Evolutionary conservation across 2,329 filamentous ascomycete genomes (phyloP), one percentile per base, ranked within the genome.

Genomic region (Aspergillus sp.): DNA sequence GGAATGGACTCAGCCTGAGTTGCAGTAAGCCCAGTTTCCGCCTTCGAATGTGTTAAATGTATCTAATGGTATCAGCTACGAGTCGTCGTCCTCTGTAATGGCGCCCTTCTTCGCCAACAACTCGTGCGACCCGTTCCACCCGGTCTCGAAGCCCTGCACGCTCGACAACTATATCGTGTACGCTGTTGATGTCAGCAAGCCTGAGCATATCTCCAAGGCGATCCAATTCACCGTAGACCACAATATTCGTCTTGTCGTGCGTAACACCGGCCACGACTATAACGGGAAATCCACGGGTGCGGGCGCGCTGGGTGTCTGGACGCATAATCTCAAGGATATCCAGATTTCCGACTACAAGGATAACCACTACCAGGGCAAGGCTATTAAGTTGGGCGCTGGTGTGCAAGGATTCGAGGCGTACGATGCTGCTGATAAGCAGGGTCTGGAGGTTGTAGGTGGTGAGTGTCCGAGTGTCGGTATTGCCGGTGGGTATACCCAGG

Each of bases 261-360:
- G 72, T 5, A 78, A 77, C 61, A 78, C 74, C 1, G 76, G 77
- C 3, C 77, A 80, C 49, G 74, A 77, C 55, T 58, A 66, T n/a
- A 52, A 79, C 37, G 87, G 86, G 44, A 82, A 83, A 44, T 86
- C 82, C 0, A 85, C 85, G 0, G 87, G 86, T n/a, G 81, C 80
- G 22, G 86, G 86, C 1, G 77, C 64, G 2, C 60, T 75, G 30
- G 65, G 57, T 2, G 63, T 75, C 37, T 74, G 71, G 67, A 75
- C 63, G 20, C 71, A 73, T 49, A 47, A 73, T 47, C 64, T 74
- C 17, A 74, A 74, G 46, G 51, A 64, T 8, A 63, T 72, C 13
- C 46, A 65, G 5, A 60, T 70, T 44, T 37, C 57, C n/a, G 53
- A 68, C 19, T 82, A 75, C 49, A 68, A 70, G 4, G 68, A 73